Evolutionary conservation across 1,284 basidiomycete genomes (phyloP), one percentile per base, ranked within the genome.

Genomic region (Pterula multifida): DNA sequence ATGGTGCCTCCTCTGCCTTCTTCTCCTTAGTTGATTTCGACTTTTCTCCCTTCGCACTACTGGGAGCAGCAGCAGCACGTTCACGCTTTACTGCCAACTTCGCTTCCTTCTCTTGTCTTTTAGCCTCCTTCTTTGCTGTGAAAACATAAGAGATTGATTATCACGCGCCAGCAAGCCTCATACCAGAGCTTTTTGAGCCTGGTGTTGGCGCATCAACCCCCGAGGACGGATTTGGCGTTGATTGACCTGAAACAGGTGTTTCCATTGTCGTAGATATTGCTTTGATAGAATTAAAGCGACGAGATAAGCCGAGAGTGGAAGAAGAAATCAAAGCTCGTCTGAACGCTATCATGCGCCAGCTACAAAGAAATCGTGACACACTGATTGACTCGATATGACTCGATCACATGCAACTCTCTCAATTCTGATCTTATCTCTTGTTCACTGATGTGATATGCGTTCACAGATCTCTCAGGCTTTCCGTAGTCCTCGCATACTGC

Each of bases 71-170:
- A 1, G 66, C 61, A 56, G 73, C 73, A 55, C 87, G 84, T 1
- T 78, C 71, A 2, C 72, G 66, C 63, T 93, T 93, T 0, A 89
- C 85, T 39, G 86, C 85, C 4, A 82, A 66, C 62, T 90, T 92
- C 1, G 87, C 81, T 60, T 83, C 83, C 57, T 83, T 87, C 61
- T 85, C 84, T 28, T 85, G 62, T 12, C 78, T 65, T 59, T 78
- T 75, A 3, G 75, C 81, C 58, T 90, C 86, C 63, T 90, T 92
- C 67, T 85, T 87, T 1, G 74, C 78, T 77, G 52, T 25, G 25
- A 12, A 22, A 47, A 6, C 17, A 22, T 42, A 9, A 42, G 39
- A 42, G 21, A 15, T 32, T 4, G 19, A 22, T 4, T 42, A 19
- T 6, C 9, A 22, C 39, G 21, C 9, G 21, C 4, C 19, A 22